These are phyloP conservation scores for Candida sanyaensis DNA, from an alignment of 1,139 yeast genomes.

Conservation along the genomic window DNA sequence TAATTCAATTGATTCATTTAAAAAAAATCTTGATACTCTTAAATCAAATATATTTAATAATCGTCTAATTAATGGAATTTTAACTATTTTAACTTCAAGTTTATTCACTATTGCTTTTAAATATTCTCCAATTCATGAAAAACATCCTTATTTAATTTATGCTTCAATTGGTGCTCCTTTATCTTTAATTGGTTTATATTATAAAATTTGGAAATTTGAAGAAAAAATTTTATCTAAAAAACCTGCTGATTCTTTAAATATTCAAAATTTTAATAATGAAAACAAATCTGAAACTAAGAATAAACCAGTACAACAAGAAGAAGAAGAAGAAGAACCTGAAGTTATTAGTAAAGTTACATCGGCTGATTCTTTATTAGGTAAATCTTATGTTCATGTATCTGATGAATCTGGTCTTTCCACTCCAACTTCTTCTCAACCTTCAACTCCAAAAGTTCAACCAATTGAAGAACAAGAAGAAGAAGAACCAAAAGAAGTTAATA, in stretches of 20 bases:
- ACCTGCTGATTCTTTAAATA: slow-evolving; percentile 2
- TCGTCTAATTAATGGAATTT: slow-evolving; percentile 30
- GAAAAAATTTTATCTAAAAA: slow-evolving; percentile 18
- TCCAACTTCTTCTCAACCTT: slow-evolving; percentile 19
- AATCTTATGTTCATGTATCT: slow-evolving; percentile 53
- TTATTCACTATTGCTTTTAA: slow-evolving; percentile 45
- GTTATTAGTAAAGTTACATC: slow-evolving; percentile 11
- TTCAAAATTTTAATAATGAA: neutral
- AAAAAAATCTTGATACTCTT: slow-evolving; percentile 14
- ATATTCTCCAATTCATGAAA: slow-evolving; percentile 42
- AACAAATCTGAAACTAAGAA: neutral
- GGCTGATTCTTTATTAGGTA: slow-evolving; percentile 44
- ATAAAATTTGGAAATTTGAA: slow-evolving; percentile 18
- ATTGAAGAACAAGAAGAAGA: slow-evolving; percentile 16
- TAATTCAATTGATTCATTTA: slow-evolving; percentile 3
- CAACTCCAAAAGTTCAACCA: slow-evolving; percentile 13
- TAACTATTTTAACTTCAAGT: slow-evolving; percentile 40
- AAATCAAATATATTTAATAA: slow-evolving; percentile 23
- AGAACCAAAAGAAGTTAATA: slow-evolving; percentile 9
- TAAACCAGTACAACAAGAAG: neutral
- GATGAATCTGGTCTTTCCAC: slow-evolving; percentile 34
- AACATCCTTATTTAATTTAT: slow-evolving; percentile 59
- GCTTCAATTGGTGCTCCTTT: slow-evolving; percentile 53
- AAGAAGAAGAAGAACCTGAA: slow-evolving; percentile 15
- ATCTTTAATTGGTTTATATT: slow-evolving; percentile 29